Base-by-base conservation (phyloP, 176 grass and related monocot species). In the Bonia amplexicaulis region DNA sequence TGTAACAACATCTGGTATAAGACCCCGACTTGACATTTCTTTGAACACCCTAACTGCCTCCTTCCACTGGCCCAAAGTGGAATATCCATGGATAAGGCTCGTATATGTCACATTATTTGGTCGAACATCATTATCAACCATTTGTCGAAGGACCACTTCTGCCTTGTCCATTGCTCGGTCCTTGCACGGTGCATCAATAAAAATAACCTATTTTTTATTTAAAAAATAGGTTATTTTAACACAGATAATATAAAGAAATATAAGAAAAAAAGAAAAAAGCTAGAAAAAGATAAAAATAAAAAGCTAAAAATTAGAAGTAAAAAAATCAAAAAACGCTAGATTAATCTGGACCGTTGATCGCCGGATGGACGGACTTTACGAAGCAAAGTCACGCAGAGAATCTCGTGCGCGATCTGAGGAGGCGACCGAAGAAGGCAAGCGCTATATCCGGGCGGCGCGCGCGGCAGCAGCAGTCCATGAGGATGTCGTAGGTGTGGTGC, bases 21-120 rank as follows among this genome's bases (percentile, higher is more conserved):
- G 6, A 60, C 73, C 84, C 44, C 13, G 25, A 26, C 22, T 63
- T 22, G 26, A 58, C 84, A 90, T 90, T n/a, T 84, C 67, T 23
- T 71, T 52, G 57, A 90, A 74, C 17, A 79, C 16, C 42, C 46
- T 61, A 52, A 19, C n/a, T 0, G 48, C 60, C 7, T 70, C 20
- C 10, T 71, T 54, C 29, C 49, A 58, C 66, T 79, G 17, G 6
- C 78, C 54, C 19, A 13, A 41, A 70, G 26, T 22, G 14, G 13
- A 85, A 69, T 63, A 37, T 71, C 68, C 85, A 53, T 85, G 20
- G 31, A 91, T 87, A 2, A 84, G 27, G 65, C n/a, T 66, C 49
- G 0, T 86, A 46, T 84, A 87, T 22, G 26, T 87, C 45, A 12
- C 4, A 26, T 40, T 25, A 74, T 87, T 0, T 0, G 72, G 88